Percentiles rank a stretch among this genome's conserved stretches.
Evolutionary conservation across 2,329 filamentous ascomycete genomes (phyloP).

Genomic region (Colletotrichum eremochloae): DNA sequence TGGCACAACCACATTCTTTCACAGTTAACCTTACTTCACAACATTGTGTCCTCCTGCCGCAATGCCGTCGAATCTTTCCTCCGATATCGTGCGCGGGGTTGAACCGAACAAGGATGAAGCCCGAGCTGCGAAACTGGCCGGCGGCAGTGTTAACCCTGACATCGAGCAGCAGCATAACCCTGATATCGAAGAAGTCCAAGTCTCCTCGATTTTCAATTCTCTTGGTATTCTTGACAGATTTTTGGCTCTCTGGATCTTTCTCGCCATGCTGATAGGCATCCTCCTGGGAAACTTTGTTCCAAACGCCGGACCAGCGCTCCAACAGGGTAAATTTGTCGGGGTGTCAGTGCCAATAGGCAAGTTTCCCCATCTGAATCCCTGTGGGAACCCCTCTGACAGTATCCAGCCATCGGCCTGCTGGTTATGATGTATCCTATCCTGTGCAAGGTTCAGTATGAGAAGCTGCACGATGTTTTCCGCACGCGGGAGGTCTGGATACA

Average conservation of each 20-base stretch:
- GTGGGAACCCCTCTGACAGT: not conserved
- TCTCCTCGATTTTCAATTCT: constrained; percentile 63
- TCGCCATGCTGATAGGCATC: constrained; percentile 83
- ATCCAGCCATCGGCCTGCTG: constrained; percentile 78
- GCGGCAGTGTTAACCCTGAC: constrained; percentile 11
- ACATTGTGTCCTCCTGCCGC: not conserved
- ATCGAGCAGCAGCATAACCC: constrained; percentile 31
- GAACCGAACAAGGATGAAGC: not conserved
- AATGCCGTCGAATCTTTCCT: constrained; percentile 13
- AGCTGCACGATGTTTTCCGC: constrained; percentile 75
- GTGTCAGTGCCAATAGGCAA: constrained; percentile 75
- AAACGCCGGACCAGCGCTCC: constrained; percentile 70
- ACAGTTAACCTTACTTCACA: not conserved
- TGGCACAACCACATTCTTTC: not conserved
- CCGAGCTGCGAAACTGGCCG: not conserved
- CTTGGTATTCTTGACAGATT: constrained; percentile 73
- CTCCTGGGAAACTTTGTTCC: constrained; percentile 82
- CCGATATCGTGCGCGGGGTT: too few relatives aligned
- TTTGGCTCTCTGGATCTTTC: constrained; percentile 79
- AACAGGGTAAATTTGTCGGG: constrained; percentile 79
- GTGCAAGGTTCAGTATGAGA: constrained; percentile 86
- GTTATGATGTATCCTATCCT: constrained; percentile 97
- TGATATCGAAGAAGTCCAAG: constrained; percentile 27
- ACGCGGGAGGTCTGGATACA: constrained; percentile 79
- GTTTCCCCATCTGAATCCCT: constrained; percentile 2